Percentiles rank a stretch among this genome's conserved stretches.
These are phyloP conservation scores for Cercophora sp. DNA, from an alignment of 495 filamentous ascomycete genomes.

Conservation along the genomic window DNA sequence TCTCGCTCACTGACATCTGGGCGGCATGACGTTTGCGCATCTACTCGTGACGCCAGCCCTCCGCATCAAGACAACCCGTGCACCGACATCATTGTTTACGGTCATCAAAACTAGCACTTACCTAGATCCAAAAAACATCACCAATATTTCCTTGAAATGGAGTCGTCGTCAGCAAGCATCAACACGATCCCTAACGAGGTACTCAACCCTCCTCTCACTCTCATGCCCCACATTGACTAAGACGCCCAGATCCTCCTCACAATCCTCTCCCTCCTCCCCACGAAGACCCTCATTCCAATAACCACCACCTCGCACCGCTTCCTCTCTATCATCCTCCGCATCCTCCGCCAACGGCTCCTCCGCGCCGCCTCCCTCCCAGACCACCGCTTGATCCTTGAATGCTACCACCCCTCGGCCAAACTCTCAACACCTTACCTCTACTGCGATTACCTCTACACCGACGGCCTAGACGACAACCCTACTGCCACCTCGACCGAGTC, in stretches of 20 bases:
- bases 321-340: constrained; percentile 60
- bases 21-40: not conserved
- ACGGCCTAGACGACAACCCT: constrained; percentile 40
- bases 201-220: not conserved
- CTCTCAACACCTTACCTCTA: constrained; percentile 63
- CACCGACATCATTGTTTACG: too few species aligned
- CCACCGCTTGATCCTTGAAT: constrained; percentile 68
- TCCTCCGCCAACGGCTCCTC: constrained; percentile 63
- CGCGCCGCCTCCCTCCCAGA: constrained; percentile 52
- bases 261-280: constrained; percentile 59
- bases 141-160: not conserved
- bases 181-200: constrained; percentile 45
- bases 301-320: constrained; percentile 61
- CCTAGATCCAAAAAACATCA: not conserved
- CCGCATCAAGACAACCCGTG: too few species aligned
- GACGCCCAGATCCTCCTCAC: constrained; percentile 59
- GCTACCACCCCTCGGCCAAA: constrained; percentile 69
- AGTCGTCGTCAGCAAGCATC: constrained; percentile 28
- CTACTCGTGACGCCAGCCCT: too few species aligned
- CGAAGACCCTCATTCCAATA: constrained; percentile 57
- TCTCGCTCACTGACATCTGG: not conserved
- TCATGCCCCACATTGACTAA: not conserved
- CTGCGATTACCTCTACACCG: constrained; percentile 63
- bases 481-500: too few species aligned
- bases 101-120: not conserved